Evolutionary conservation across 2,329 filamentous ascomycete genomes (phyloP), one percentile per base, ranked within the genome.

Genomic region (Colletotrichum sp.): DNA sequence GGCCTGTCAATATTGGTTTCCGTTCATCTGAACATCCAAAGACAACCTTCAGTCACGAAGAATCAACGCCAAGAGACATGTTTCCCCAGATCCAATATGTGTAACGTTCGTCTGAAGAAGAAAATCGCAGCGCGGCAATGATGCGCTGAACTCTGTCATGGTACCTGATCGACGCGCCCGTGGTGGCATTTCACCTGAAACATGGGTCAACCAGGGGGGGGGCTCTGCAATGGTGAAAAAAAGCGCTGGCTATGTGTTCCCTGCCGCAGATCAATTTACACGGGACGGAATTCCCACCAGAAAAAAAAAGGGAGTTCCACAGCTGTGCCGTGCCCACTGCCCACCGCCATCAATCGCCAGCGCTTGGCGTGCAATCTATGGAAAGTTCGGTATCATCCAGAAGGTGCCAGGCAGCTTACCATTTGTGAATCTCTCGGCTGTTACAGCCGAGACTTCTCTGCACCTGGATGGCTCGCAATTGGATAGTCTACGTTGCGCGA

Each of bases 131-230:
- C 34, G 13, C 36, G 13, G 34, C 34, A n/a, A 51, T 34, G 6
- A 66, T 67, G 61, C 21, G n/a, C 54, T 27, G 71, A 73, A 67
- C 63, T 72, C 57, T 67, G 68, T 59, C 43, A 21, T 63, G 55
- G 62, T 74, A 36, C 34, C 55, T 67, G 72, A 74, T 74, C 72
- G 63, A 74, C 68, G 72, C 63, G 68, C 47, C 72, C 63, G 55
- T 54, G 43, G 68, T 74, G 29, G 68, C 3, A 36, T 62, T 67
- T 67, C 55, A 74, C 68, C 72, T 74, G 68, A 74, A 74, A 72
- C 72, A 31, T 64, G 66, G 66, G 61, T 27, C 51, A 70, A 13
- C n/a, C 43, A 51, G 43, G 43, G 43, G 43, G 43, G 54, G 38
- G 43, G 54, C 43, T 34, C 70, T 27, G 21, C 58, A 27, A 24